phyloP scores from a whole-genome alignment of 208 protist species.

The Novymonas esmeraldas region DNA sequence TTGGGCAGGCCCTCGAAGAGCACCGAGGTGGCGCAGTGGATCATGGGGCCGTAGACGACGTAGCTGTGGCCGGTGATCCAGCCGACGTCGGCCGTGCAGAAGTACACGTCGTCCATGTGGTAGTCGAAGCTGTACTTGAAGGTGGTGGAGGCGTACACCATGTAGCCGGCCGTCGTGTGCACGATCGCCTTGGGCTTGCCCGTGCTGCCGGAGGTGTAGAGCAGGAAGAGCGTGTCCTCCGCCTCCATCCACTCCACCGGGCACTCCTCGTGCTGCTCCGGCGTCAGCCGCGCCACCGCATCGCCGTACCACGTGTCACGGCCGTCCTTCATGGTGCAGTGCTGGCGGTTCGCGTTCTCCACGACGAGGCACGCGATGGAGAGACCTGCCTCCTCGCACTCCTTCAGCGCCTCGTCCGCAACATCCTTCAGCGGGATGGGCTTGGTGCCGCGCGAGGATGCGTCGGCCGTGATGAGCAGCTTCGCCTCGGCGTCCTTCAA shows the following conservation, averaged over 20 bases:
- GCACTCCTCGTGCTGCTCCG: conserved; percentile 44
- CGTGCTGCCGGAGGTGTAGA: conserved; percentile 98
- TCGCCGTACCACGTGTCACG: conserved; percentile 83
- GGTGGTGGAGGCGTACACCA: conserved; percentile 92
- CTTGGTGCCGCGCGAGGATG: conserved; percentile 84
- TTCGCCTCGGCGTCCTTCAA: conserved; percentile 63
- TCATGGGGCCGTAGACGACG: conserved; percentile 98
- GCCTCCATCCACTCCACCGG: conserved; percentile 90
- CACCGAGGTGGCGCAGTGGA: conserved; percentile 95
- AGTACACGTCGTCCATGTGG: conserved; percentile 95
- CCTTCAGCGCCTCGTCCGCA: conserved; percentile 74
- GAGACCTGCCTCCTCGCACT: conserved; percentile 32
- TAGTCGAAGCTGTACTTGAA: conserved; percentile 97
- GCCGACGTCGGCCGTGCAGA: conserved; percentile 90
- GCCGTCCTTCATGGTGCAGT: conserved; percentile 58
- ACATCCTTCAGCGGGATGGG: conserved; percentile 90
- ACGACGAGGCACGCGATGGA: conserved; percentile 54
- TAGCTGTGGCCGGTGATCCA: conserved; percentile 99
- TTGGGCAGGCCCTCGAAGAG: conserved; percentile 96
- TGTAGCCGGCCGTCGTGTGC: conserved; percentile 95
- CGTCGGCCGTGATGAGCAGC: conserved; percentile 86
- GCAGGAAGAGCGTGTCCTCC: conserved; percentile 97
- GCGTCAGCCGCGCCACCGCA: conserved; percentile 36
- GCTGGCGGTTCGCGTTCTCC: conserved; percentile 45
- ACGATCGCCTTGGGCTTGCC: conserved; percentile 97